These are phyloP conservation scores for Phytopythium oedochilum DNA, from an alignment of 352 stramenopile species.

Conservation along the genomic window DNA sequence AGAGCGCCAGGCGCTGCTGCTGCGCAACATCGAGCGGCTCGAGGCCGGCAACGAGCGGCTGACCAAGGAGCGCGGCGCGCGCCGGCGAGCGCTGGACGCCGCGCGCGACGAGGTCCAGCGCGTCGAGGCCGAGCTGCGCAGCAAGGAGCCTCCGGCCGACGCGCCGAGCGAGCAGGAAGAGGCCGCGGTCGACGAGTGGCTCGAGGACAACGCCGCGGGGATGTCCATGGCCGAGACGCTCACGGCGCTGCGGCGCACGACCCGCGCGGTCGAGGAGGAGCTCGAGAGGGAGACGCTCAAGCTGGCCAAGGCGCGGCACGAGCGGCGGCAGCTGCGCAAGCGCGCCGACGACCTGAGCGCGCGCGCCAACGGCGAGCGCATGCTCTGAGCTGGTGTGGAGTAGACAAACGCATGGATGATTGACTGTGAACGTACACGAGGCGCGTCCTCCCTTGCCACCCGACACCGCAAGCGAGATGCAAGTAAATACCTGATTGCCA, in stretches of 20 bases:
- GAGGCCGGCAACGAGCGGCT: conserved; percentile 46
- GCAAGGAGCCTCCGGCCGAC: background rate
- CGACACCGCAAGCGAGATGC: background rate
- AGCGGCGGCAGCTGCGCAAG: conserved; percentile 49
- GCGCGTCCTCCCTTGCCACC: background rate
- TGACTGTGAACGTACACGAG: too few relatives aligned
- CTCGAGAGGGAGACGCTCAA: conserved; percentile 48
- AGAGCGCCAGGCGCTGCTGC: conserved; percentile 37
- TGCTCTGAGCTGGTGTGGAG: conserved; percentile 9
- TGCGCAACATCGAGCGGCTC: conserved; percentile 48
- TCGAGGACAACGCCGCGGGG: conserved; percentile 41
- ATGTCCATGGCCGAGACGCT: conserved; percentile 25
- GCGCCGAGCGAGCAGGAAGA: background rate
- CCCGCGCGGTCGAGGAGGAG: conserved; percentile 45
- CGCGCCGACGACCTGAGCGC: conserved; percentile 27
- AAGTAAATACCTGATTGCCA: conserved; percentile 2
- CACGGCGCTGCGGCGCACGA: conserved; percentile 21
- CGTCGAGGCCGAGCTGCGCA: conserved; percentile 5
- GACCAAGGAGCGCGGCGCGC: conserved; percentile 34
- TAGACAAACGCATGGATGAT: background rate
- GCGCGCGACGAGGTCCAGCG: conserved; percentile 26
- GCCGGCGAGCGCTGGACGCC: conserved; percentile 35
- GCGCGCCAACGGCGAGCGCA: conserved; percentile 10
- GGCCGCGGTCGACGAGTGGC: conserved; percentile 25
- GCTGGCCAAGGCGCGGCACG: conserved; percentile 31